Percentiles rank a stretch among this genome's conserved stretches.
Conservation (phyloP, 768 basidiomycete species). For the Rhodosporidiobolus odoratus region DNA sequence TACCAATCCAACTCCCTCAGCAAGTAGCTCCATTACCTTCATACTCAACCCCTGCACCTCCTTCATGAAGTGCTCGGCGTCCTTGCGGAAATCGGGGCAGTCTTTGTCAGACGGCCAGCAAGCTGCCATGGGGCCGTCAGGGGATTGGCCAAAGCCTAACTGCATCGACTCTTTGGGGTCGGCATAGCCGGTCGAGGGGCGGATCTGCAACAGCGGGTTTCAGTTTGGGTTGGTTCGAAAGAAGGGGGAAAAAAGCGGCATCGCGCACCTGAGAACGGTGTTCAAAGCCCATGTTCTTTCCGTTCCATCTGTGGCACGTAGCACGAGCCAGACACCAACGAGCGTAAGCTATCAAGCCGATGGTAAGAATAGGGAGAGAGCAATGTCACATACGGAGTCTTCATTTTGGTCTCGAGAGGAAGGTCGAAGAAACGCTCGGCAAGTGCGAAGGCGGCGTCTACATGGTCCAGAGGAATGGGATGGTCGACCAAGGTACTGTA, state of each 20-base stretch:
- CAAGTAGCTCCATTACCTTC: slow-evolving; percentile 42
- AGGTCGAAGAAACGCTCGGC: slow-evolving; percentile 42
- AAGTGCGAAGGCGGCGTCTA: slow-evolving; percentile 38
- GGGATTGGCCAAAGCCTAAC: slow-evolving; percentile 38
- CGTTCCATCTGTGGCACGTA: slow-evolving; percentile 21
- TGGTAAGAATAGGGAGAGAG: not conserved
- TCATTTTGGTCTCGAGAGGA: slow-evolving; percentile 36
- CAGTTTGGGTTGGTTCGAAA: not conserved
- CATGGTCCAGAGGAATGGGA: slow-evolving; percentile 39
- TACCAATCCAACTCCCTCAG: slow-evolving; percentile 40
- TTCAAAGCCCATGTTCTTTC: slow-evolving; percentile 29
- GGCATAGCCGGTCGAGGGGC: slow-evolving; percentile 43
- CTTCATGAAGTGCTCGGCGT: slow-evolving; percentile 35
- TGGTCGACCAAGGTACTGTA: slow-evolving; percentile 42
- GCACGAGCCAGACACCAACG: too few relatives aligned
- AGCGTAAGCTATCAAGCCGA: not conserved
- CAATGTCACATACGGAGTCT: slow-evolving; percentile 26
- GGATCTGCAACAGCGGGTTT: too few relatives aligned
- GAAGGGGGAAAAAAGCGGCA: too few relatives aligned
- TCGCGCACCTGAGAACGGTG: not conserved
- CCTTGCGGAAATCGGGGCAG: slow-evolving; percentile 28
- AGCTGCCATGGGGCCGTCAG: slow-evolving; percentile 5
- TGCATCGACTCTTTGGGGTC: slow-evolving; percentile 44
- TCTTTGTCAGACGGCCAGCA: slow-evolving; percentile 41
- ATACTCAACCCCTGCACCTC: slow-evolving; percentile 36